These are phyloP conservation scores for Rehmannia glutinosa DNA, from an alignment of 257 asterid genomes.

Conservation along the genomic window DNA sequence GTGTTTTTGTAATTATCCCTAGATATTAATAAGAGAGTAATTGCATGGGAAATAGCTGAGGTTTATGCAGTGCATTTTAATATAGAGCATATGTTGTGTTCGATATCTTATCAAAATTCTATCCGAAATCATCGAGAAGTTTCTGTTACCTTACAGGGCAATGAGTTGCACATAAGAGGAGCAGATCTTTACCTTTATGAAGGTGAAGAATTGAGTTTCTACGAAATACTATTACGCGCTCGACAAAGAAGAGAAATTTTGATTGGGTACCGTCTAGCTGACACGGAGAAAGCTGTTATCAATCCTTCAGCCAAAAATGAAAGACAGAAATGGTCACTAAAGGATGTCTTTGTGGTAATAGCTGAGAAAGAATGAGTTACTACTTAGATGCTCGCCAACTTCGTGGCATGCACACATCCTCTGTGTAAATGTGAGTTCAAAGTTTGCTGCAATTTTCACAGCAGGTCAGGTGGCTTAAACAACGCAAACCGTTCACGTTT, in stretches of 20 bases:
- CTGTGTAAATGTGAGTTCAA: not conserved
- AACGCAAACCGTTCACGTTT: too few species aligned
- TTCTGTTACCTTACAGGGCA: slow-evolving; percentile 46
- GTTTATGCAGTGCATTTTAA: not conserved
- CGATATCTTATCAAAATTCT: not conserved
- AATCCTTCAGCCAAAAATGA: slow-evolving; percentile 62
- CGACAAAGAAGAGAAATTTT: slow-evolving; percentile 79
- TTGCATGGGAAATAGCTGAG: too few species aligned
- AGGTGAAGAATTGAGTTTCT: slow-evolving; percentile 77
- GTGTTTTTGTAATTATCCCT: too few species aligned
- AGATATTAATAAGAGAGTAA: too few species aligned
- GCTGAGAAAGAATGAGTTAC: slow-evolving; percentile 64
- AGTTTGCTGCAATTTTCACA: not conserved
- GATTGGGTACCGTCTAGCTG: slow-evolving; percentile 70
- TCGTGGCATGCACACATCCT: too few species aligned
- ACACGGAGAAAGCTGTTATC: slow-evolving; percentile 64
- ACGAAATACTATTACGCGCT: slow-evolving; percentile 73
- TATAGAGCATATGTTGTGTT: not conserved
- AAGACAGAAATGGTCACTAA: slow-evolving; percentile 58
- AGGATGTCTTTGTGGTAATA: slow-evolving; percentile 72
- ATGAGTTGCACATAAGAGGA: slow-evolving; percentile 85
- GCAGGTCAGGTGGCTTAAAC: not conserved
- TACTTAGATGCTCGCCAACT: not conserved
- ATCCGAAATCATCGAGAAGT: not conserved
- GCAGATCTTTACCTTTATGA: slow-evolving; percentile 60